Evolutionary conservation across 805 yeast genomes (phyloP).

Genomic region (Candida chilensis): DNA sequence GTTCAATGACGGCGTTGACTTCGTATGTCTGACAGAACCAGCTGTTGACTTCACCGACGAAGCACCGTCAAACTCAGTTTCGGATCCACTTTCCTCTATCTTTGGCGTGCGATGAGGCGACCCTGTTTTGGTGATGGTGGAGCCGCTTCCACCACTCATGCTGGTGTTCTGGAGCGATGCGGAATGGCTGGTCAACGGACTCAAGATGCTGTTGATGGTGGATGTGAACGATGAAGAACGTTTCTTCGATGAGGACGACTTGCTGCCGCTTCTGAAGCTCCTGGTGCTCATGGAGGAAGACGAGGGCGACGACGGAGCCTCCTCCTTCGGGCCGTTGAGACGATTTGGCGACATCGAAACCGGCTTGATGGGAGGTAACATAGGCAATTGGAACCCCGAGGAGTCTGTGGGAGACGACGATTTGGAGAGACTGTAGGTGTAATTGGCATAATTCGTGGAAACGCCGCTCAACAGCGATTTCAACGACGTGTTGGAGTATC

Average conservation of each 20-base stretch:
- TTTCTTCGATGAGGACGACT: constrained; percentile 4
- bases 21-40: not conserved
- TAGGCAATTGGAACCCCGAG: constrained; percentile 5
- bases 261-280: constrained; percentile 3
- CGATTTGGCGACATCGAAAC: constrained; percentile 1
- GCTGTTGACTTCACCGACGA: not conserved
- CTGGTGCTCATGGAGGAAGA: constrained; percentile 4
- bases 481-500: not conserved
- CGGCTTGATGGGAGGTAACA: constrained; percentile 1
- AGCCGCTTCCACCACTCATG: too few species aligned
- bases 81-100: constrained; percentile 1
- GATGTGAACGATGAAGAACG: constrained; percentile 6
- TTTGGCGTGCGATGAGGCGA: too few species aligned
- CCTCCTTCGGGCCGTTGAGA: not conserved
- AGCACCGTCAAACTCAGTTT: not conserved
- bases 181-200: too few species aligned
- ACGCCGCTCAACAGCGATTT: not conserved
- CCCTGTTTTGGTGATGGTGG: too few species aligned
- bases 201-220: constrained; percentile 5
- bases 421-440: not conserved
- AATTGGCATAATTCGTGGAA: not conserved
- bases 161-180: too few species aligned
- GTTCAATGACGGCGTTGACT: constrained; percentile 1
- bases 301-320: constrained; percentile 3
- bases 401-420: constrained; percentile 7